phyloP scores from a whole-genome alignment of 371 early-diverging fungal species.

The Batkoa obscura region DNA sequence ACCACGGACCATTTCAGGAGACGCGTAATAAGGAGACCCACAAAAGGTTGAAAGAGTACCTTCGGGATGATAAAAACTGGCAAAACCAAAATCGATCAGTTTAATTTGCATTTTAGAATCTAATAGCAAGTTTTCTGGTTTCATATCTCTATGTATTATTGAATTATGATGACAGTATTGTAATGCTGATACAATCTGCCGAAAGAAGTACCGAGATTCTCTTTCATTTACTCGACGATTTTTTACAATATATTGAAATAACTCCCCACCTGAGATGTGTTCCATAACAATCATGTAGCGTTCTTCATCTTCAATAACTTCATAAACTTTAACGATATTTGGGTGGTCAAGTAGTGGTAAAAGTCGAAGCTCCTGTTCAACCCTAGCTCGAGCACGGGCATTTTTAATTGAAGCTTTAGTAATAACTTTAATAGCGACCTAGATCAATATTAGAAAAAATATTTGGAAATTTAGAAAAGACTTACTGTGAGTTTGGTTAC shows the following conservation, averaged over 20 bases:
- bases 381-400: conserved; percentile 14
- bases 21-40: conserved; percentile 94
- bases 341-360: conserved; percentile 61
- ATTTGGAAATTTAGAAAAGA: background rate
- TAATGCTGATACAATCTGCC: conserved; percentile 79
- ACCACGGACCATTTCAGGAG: conserved; percentile 84
- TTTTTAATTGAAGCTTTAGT: conserved; percentile 57
- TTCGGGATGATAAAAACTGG: conserved; percentile 71
- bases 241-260: conserved; percentile 85
- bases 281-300: conserved; percentile 88
- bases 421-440: conserved; percentile 74
- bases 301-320: conserved; percentile 53
- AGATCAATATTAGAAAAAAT: background rate
- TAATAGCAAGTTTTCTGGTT: conserved; percentile 77
- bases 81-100: conserved; percentile 89
- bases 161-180: conserved; percentile 71
- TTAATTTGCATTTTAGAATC: conserved; percentile 5
- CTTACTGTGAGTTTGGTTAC: background rate
- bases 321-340: conserved; percentile 45
- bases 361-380: conserved; percentile 73
- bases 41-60: conserved; percentile 74
- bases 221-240: conserved; percentile 62
- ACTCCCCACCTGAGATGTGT: conserved; percentile 87
- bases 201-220: conserved; percentile 27
- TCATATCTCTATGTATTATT: conserved; percentile 80